These are phyloP conservation scores for Rhypophila decipiens DNA, from an alignment of 495 filamentous ascomycete species.

Conservation along the genomic window DNA sequence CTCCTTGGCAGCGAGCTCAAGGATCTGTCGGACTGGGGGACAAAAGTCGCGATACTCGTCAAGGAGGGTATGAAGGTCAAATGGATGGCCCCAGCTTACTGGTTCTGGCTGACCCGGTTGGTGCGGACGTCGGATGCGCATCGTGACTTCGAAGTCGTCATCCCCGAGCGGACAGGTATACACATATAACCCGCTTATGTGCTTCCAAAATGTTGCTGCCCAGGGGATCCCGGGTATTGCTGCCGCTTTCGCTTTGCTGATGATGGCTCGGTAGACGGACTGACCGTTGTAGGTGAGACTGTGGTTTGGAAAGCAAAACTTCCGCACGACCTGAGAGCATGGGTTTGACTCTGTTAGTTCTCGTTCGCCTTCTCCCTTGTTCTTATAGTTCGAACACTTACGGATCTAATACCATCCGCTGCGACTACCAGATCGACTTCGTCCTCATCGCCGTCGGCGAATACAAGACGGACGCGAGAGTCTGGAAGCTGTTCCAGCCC, in stretches of 20 bases:
- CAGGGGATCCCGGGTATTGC: background rate
- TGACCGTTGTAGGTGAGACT: background rate
- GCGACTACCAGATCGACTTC: slow-evolving; percentile 45
- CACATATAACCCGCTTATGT: background rate
- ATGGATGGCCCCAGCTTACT: background rate
- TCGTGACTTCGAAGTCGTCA: background rate
- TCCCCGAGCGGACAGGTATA: background rate
- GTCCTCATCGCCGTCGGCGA: slow-evolving; percentile 31
- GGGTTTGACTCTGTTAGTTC: background rate
- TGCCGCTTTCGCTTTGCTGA: background rate
- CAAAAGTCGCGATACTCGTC: background rate
- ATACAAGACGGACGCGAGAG: slow-evolving; percentile 20
- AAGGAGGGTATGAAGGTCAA: background rate
- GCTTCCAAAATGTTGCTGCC: background rate
- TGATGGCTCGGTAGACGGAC: background rate
- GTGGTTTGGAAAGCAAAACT: background rate
- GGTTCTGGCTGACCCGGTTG: background rate
- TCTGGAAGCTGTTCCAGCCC: slow-evolving; percentile 21
- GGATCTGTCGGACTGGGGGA: slow-evolving; percentile 9
- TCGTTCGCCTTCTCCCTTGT: background rate
- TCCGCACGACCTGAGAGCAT: background rate
- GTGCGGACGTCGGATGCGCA: slow-evolving; percentile 2
- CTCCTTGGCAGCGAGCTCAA: slow-evolving; percentile 18
- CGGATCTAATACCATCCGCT: slow-evolving; percentile 48
- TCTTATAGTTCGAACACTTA: slow-evolving; percentile 16